phyloP scores from a whole-genome alignment of 192 early-diverging fungal genomes.

The Jimgerdemannia flammicorona region DNA sequence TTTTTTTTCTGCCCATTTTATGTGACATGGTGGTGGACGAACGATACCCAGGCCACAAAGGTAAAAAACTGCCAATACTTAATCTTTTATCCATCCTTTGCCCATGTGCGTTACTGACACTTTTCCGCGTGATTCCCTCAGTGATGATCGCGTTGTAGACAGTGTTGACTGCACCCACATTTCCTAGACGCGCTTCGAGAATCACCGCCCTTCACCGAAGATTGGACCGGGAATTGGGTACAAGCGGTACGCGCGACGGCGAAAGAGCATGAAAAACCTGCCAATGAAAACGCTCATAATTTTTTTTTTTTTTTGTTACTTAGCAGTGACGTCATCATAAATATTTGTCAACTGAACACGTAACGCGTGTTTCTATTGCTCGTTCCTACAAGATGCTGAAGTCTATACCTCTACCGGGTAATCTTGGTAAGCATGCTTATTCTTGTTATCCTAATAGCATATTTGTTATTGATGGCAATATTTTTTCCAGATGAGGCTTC shows the following conservation, averaged over 20 bases:
- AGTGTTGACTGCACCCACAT: constrained; percentile 8
- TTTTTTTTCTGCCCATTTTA: neutral
- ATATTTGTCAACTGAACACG: neutral
- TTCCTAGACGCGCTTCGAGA: constrained; percentile 11
- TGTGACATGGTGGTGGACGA: neutral
- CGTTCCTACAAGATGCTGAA: neutral
- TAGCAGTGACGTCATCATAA: neutral
- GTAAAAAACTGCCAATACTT: neutral
- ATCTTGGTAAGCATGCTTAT: neutral
- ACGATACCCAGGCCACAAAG: neutral
- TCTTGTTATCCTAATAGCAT: neutral
- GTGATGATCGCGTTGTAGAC: constrained; percentile 4
- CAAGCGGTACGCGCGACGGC: constrained; percentile 5
- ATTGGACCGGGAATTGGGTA: constrained; percentile 13
- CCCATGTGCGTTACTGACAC: neutral
- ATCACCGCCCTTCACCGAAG: constrained; percentile 16
- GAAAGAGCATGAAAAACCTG: constrained; percentile 3
- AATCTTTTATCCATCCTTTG: neutral
- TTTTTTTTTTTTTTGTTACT: constrained; percentile 1
- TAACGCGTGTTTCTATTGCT: neutral
- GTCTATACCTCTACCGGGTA: neutral
- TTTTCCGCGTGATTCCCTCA: neutral
- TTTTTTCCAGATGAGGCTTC: neutral
- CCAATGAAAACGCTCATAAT: neutral
- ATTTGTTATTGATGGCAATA: neutral